Evolutionary conservation across 768 basidiomycete genomes (phyloP), one percentile per base, ranked within the genome.

Genomic region (Nidularia pulvinata): DNA sequence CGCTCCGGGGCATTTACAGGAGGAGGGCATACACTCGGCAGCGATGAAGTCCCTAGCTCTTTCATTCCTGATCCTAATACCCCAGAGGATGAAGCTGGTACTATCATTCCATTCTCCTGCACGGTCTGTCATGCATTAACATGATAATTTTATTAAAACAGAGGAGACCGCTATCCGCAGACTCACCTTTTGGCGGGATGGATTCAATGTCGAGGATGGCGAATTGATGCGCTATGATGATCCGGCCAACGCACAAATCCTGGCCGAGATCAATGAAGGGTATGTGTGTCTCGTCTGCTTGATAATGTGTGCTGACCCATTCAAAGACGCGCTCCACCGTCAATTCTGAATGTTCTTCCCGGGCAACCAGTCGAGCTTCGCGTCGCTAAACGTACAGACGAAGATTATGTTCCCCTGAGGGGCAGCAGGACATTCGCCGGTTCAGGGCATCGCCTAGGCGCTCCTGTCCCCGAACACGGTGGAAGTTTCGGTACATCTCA

Each of bases 141-240:
- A 0, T 30, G 25, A 30, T 30, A 30, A 0, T 30, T 30, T 30
- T 30, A 30, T 30, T 30, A 30, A 30, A 30, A 30, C 25, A 30
- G 25, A 30, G 25, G 81, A 85, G 49, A 77, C 81, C 3, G 88
- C 78, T 0, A 81, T 86, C 47, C 85, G 96, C 7, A 79, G 82
- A 52, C 73, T 98, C 43, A 95, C 89, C 0, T 91, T 98, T 72
- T 98, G 96, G 96, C 80, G 86, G 39, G 82, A 98, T 55, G 97
- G 97, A 0, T 98, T 97, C 70, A 86, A 86, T 46, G 82, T 98
- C 45, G 92, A 97, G 62, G 92, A 94, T 57, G 93, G 94, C 5
- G 86, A 87, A 33, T 73, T 98, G 51, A 81, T 91, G 81, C 75
- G 80, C 19, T 97, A 97, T 65, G 88, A 91, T 53, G 85, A 95